These are phyloP conservation scores for Smittium culicis DNA, from an alignment of 371 early-diverging fungal species.

Conservation along the genomic window DNA sequence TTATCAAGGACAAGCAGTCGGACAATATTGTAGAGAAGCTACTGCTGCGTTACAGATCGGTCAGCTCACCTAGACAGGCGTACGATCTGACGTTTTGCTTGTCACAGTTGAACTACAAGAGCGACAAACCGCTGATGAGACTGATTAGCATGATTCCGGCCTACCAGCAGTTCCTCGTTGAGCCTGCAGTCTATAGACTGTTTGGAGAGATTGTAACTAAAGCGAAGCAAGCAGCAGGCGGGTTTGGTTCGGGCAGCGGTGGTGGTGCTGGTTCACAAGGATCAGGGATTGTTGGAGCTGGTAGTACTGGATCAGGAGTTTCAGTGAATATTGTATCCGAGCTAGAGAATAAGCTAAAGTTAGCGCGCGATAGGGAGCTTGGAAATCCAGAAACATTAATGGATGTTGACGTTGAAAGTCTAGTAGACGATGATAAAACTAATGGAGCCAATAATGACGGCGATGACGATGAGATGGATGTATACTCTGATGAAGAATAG, in stretches of 20 bases:
- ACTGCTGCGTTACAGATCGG: constrained; percentile 73
- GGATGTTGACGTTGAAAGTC: not conserved
- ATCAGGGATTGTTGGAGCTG: constrained; percentile 24
- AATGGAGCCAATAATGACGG: constrained; percentile 13
- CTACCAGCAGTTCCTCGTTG: constrained; percentile 80
- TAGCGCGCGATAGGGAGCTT: constrained; percentile 30
- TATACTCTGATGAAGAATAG: constrained; percentile 9
- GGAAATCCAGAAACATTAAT: constrained; percentile 18
- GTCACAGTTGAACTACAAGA: constrained; percentile 66
- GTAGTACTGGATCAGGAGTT: not conserved
- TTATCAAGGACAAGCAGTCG: constrained; percentile 84
- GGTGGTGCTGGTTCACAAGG: constrained; percentile 66
- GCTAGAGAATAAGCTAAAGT: constrained; percentile 35
- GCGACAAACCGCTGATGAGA: constrained; percentile 68
- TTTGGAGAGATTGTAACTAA: constrained; percentile 68
- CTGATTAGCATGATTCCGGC: constrained; percentile 60
- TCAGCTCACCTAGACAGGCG: constrained; percentile 58
- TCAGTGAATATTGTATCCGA: not conserved
- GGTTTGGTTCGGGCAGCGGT: too few species aligned
- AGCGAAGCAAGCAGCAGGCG: constrained; percentile 57
- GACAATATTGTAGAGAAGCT: constrained; percentile 91
- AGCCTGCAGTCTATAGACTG: constrained; percentile 60
- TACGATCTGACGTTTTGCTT: constrained; percentile 85
- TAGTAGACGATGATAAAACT: constrained; percentile 2
- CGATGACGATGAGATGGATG: constrained; percentile 16